Conservation (phyloP, 495 filamentous ascomycete genomes). For the Penicillium roqueforti region DNA sequence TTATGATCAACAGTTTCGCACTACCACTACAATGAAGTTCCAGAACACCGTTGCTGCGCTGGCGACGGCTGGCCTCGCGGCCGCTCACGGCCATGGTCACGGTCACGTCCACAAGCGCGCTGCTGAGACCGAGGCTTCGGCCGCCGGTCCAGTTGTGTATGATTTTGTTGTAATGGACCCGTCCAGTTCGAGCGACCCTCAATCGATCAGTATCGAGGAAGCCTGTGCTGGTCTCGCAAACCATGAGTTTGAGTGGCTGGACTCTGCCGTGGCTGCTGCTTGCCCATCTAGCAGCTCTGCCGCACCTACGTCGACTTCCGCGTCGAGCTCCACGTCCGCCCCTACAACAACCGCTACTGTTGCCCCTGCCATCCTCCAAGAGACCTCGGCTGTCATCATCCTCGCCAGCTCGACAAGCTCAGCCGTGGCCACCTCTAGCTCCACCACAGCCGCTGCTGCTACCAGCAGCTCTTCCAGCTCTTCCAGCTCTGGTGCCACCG, state of each 20-base stretch:
- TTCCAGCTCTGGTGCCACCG: conserved; percentile 39
- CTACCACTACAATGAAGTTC: conserved; percentile 40
- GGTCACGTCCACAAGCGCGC: conserved; percentile 42
- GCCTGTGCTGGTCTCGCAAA: conserved; percentile 61
- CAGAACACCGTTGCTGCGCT: conserved; percentile 39
- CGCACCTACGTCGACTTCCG: conserved; percentile 19
- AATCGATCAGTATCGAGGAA: conserved; percentile 47
- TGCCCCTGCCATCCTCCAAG: conserved; percentile 28
- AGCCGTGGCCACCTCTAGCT: conserved; percentile 11
- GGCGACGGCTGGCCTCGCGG: conserved; percentile 44
- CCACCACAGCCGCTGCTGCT: conserved; percentile 14
- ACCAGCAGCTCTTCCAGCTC: conserved; percentile 20
- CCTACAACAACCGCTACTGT: conserved; percentile 19
- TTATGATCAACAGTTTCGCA: not conserved
- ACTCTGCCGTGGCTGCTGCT: conserved; percentile 27
- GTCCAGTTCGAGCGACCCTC: conserved; percentile 6
- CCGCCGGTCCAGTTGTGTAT: conserved; percentile 56
- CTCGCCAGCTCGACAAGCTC: conserved; percentile 15
- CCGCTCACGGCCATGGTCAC: conserved; percentile 43
- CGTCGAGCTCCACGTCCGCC: conserved; percentile 19
- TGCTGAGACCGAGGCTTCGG: conserved; percentile 39
- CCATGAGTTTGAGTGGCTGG: conserved; percentile 45
- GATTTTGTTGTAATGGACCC: conserved; percentile 47
- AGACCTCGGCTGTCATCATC: conserved; percentile 21
- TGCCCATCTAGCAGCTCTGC: conserved; percentile 26